Evolutionary conservation across 2,329 filamentous ascomycete genomes (phyloP).

Genomic region (Sclerotinia minor): DNA sequence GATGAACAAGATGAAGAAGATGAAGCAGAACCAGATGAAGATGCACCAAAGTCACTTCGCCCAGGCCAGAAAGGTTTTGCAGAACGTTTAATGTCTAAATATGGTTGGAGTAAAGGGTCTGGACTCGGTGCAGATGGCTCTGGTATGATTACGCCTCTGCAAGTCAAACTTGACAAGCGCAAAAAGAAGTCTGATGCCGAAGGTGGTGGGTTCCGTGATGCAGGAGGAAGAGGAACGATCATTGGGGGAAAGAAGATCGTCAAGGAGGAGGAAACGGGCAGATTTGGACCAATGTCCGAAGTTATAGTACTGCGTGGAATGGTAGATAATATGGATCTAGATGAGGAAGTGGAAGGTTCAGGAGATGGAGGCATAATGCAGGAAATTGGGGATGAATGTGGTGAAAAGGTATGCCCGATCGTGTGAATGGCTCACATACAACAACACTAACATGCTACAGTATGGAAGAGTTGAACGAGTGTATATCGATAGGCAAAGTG

Average conservation of each 20-base stretch:
- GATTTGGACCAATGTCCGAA: constrained; percentile 72
- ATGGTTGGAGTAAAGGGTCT: constrained; percentile 86
- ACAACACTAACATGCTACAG: constrained; percentile 44
- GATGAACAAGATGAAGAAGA: constrained; percentile 44
- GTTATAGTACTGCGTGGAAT: constrained; percentile 83
- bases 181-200: constrained; percentile 77
- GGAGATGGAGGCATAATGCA: constrained; percentile 71
- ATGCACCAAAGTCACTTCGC: constrained; percentile 57
- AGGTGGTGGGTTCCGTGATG: constrained; percentile 71
- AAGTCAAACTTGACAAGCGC: constrained; percentile 81
- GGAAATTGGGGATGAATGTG: constrained; percentile 94
- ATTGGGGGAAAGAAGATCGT: constrained; percentile 65
- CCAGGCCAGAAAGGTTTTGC: constrained; percentile 85
- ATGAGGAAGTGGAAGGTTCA: constrained; percentile 68
- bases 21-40: constrained; percentile 39
- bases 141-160: constrained; percentile 82
- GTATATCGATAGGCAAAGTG: constrained; percentile 65
- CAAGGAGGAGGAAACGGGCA: constrained; percentile 49
- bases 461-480: constrained; percentile 83
- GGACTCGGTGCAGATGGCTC: constrained; percentile 80
- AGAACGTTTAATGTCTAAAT: constrained; percentile 85
- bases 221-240: constrained; percentile 72
- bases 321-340: constrained; percentile 80
- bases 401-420: constrained; percentile 62
- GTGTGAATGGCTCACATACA: constrained; percentile 19